These are phyloP conservation scores for Lonicera japonica DNA, from an alignment of 129 eudicot genomes.

Conservation along the genomic window DNA sequence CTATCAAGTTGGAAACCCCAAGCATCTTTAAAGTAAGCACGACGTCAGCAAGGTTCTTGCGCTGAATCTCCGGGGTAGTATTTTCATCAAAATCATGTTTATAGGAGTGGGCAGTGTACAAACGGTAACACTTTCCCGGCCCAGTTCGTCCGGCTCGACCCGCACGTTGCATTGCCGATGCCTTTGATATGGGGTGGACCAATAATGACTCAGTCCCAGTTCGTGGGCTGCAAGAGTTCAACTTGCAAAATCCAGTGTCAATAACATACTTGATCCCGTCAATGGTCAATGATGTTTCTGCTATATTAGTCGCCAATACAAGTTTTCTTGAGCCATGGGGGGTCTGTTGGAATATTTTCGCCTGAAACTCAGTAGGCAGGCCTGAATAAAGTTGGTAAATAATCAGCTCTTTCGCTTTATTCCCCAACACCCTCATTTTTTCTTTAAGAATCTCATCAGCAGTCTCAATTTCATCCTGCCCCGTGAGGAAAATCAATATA, in stretches of 20 bases:
- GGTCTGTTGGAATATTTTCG: slow-evolving; percentile 12
- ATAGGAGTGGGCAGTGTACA: slow-evolving; percentile 12
- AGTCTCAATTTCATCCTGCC: slow-evolving; percentile 30
- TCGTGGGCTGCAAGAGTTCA: slow-evolving; percentile 27
- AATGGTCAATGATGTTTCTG: slow-evolving; percentile 43
- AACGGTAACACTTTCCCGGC: slow-evolving; percentile 43
- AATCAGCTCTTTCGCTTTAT: neutral
- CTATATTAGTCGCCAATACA: slow-evolving; percentile 35
- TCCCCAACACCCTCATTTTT: neutral
- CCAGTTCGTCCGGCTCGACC: slow-evolving; percentile 46
- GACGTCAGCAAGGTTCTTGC: slow-evolving; percentile 8
- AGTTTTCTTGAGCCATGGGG: slow-evolving; percentile 4
- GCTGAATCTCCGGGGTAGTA: slow-evolving; percentile 20
- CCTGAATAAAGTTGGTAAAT: slow-evolving; percentile 10
- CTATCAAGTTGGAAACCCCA: slow-evolving; percentile 11
- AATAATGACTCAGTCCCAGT: slow-evolving; percentile 32
- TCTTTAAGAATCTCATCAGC: neutral
- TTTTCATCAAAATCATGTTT: neutral
- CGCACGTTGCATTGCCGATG: slow-evolving; percentile 41
- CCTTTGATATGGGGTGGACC: slow-evolving; percentile 30
- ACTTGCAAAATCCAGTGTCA: slow-evolving; percentile 36
- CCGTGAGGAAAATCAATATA: slow-evolving; percentile 23
- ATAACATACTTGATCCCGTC: slow-evolving; percentile 44
- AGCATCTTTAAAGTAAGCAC: slow-evolving; percentile 25
- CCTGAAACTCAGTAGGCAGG: slow-evolving; percentile 16